Evolutionary conservation across 2,329 filamentous ascomycete species (phyloP), one percentile per base, ranked within the genome.

Genomic region (Trichoderma koningii): DNA sequence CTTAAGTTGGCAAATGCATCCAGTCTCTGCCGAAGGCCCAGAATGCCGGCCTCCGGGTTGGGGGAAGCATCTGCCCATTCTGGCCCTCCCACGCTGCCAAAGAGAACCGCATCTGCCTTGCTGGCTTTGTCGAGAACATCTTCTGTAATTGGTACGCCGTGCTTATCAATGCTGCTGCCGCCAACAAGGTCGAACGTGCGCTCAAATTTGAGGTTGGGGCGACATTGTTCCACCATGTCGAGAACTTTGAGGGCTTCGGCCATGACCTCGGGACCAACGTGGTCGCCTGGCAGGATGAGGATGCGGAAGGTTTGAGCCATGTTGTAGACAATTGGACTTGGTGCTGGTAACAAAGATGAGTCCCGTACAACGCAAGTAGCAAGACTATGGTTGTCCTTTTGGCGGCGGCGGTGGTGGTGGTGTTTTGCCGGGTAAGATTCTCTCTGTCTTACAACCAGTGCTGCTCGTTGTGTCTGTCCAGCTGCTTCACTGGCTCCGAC

Each of bases 1-100:
- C 82, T 76, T 23, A 84, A 69, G 66, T 84, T 84, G 52, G 81
- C 82, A 66, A 82, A 84, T 7, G 80, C 81, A 57, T 81, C 74
- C 38, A 82, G 72, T 2, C 69, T 69, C 17, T 76, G 73, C 19
- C 80, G 73, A 15, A 82, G 76, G 52, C 74, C 73, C 34, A 82
- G 70, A 28, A 81, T 70, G 1, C 79, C 80, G n/a, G 76, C 76
- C 65, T 82, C 79, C 1, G 80, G 79, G n/a, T 77, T 80, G 3
- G 78, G 79, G 10, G 75, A 71, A 1, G 68, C 70, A 3, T 70
- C 70, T 0, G 76, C 79, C 80, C 80, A 82, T 69, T 81, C 76
- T 2, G 80, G 80, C 5, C 80, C 81, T n/a, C 80, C 81, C 19
- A 81, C 78, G 67, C 76, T 78, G 17, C 81, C 81, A 65, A 82